These are phyloP conservation scores for Kluyveromyces nonfermentans DNA, from an alignment of 805 yeast genomes.

Conservation along the genomic window DNA sequence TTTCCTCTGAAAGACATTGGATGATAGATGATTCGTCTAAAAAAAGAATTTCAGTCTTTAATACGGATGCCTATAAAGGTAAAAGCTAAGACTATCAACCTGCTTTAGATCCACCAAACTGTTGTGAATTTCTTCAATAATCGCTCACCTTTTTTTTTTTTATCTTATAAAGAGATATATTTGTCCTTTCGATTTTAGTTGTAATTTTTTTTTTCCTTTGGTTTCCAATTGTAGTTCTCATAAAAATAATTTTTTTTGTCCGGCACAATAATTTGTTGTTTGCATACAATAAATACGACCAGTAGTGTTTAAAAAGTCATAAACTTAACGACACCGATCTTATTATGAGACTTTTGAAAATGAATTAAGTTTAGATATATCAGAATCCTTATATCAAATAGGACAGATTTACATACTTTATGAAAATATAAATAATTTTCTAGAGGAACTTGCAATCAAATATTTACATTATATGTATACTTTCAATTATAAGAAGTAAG, in stretches of 20 bases:
- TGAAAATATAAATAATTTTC: too few species aligned
- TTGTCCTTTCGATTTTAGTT: background rate
- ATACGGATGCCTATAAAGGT: background rate
- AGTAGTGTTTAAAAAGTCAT: too few species aligned
- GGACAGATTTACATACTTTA: background rate
- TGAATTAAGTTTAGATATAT: too few species aligned
- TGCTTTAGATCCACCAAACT: background rate
- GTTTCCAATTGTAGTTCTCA: background rate
- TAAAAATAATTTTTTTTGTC: background rate
- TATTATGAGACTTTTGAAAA: too few species aligned
- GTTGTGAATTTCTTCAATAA: background rate
- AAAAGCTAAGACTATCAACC: background rate
- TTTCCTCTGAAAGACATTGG: constrained; percentile 20
- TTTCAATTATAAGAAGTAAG: constrained; percentile 37
- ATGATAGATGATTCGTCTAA: background rate
- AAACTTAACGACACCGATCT: too few species aligned
- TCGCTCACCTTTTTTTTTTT: background rate
- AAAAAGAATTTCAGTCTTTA: background rate
- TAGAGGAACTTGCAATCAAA: background rate
- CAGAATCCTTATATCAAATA: too few species aligned
- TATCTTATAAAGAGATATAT: background rate
- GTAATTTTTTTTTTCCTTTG: background rate
- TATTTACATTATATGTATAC: background rate
- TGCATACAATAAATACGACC: background rate
- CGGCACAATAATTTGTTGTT: background rate